Conservation (phyloP, 805 yeast species). For the Komagataella pastoris region DNA sequence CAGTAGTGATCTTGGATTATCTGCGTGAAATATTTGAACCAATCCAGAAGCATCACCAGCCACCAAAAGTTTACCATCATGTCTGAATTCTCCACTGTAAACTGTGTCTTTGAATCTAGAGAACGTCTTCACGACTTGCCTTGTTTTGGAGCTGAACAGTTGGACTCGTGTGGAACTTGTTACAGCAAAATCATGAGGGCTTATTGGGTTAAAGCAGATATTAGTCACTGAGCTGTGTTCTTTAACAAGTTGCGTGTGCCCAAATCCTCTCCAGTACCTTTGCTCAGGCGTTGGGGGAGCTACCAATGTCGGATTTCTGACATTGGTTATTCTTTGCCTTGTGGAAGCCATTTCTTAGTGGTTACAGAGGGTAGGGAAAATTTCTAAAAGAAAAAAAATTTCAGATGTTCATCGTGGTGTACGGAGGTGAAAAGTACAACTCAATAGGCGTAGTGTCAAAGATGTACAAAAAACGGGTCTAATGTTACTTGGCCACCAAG, state of each 20-base stretch:
- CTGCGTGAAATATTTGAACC: conserved; percentile 82
- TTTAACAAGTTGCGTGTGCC: conserved; percentile 77
- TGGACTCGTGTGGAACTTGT: conserved; percentile 88
- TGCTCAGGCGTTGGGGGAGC: conserved; percentile 85
- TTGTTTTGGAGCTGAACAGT: conserved; percentile 83
- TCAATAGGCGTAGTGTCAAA: no score
- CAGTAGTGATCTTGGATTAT: conserved; percentile 63
- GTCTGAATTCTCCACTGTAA: conserved; percentile 80
- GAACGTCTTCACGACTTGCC: conserved; percentile 81
- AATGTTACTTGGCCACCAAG: no score
- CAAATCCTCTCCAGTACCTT: conserved; percentile 83
- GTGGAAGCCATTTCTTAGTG: conserved; percentile 52
- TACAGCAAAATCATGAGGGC: conserved; percentile 88
- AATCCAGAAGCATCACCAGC: conserved; percentile 95
- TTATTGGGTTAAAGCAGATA: conserved; percentile 72
- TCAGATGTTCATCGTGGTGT: conserved; percentile 6
- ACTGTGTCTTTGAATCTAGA: conserved; percentile 85
- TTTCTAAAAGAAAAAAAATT: neutral
- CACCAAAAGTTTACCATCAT: conserved; percentile 80
- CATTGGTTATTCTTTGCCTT: conserved; percentile 49
- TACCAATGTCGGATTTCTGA: conserved; percentile 65
- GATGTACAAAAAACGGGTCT: no score
- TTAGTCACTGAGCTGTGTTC: conserved; percentile 89
- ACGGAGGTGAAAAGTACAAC: conserved; percentile 2
- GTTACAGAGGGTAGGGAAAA: neutral